phyloP scores from a whole-genome alignment of 179 eudicot genomes.

The Beta lomatogona region DNA sequence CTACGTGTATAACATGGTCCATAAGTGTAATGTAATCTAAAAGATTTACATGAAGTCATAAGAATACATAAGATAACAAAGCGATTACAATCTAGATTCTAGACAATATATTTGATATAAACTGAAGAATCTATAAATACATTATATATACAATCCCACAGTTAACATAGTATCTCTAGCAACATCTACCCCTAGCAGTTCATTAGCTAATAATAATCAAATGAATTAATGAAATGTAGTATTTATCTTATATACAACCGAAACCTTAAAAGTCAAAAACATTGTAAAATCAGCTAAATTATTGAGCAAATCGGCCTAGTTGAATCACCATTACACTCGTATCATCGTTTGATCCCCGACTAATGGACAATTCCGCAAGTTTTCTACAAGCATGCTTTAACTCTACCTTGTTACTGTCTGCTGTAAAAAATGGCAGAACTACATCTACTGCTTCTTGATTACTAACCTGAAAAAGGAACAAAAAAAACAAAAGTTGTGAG shows the following conservation, averaged over 20 bases:
- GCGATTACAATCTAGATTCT: too few relatives aligned
- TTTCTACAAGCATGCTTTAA: slow-evolving; percentile 53
- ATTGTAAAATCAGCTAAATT: background rate
- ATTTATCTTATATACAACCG: background rate
- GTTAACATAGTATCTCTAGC: too few relatives aligned
- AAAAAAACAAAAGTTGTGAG: too few relatives aligned
- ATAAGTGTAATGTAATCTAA: too few relatives aligned
- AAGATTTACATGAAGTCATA: too few relatives aligned
- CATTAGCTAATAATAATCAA: background rate
- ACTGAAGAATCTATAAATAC: too few relatives aligned
- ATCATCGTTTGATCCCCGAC: slow-evolving; percentile 67
- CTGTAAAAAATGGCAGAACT: slow-evolving; percentile 37
- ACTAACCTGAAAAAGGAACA: slow-evolving; percentile 44
- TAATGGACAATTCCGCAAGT: slow-evolving; percentile 51
- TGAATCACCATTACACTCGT: slow-evolving; percentile 59
- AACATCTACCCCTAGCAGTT: too few relatives aligned
- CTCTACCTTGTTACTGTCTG: slow-evolving; percentile 17
- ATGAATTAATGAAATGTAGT: background rate
- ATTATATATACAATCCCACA: too few relatives aligned
- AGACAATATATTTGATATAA: too few relatives aligned
- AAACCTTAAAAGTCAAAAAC: background rate
- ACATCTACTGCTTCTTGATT: slow-evolving; percentile 75
- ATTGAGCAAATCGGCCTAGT: slow-evolving; percentile 32
- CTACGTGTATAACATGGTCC: too few relatives aligned
- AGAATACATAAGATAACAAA: too few relatives aligned